Base-by-base conservation (phyloP, 1,284 basidiomycete genomes). In the Puccinia hordei region DNA sequence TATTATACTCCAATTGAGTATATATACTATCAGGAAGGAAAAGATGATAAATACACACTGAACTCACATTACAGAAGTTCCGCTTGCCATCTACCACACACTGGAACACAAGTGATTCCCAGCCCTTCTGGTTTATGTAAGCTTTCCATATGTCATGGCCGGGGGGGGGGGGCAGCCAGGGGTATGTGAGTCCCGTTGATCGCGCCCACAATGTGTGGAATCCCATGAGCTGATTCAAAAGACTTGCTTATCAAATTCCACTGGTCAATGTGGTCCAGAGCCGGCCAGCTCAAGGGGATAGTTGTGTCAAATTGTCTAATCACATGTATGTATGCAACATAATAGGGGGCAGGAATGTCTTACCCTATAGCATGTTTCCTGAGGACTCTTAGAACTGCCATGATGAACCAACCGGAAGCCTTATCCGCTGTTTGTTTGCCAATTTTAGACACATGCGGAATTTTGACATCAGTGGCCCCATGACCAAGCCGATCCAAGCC, bases 131-230 rank as follows among this genome's bases (percentile, higher is more conserved):
- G 19, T 68, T 68, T 2, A 68, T 49, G 46, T 68, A 68, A 13
- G n/a, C 65, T 13, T 68, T 49, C 65, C 38, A 68, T 4, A 44
- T 22, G 38, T 68, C 38, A n/a, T n/a, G n/a, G n/a, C 8, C n/a
- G 5, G 6, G 22, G 24, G 1, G 65, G 65, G 9, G 33, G 30
- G 27, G 22, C 38, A 8, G 44, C 4, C 15, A 30, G 65, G 22
- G n/a, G n/a, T n/a, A 68, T 68, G 38, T 68, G 65, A 33, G 59
- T 63, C 9, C 59, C 59, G 30, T 63, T 63, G 59, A 63, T 63
- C 6, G 59, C 59, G 4, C 33, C 65, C 17, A 44, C 19, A 17
- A 41, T 44, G 2, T 49, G 3, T 13, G 65, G 41, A 13, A 68
- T 68, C 1, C 46, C 65, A 13, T 68, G 65, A 9, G 38, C 13